Evolutionary conservation across 257 asterid species (phyloP), one percentile per base, ranked within the genome.

Genomic region (Solanum dulcamara): DNA sequence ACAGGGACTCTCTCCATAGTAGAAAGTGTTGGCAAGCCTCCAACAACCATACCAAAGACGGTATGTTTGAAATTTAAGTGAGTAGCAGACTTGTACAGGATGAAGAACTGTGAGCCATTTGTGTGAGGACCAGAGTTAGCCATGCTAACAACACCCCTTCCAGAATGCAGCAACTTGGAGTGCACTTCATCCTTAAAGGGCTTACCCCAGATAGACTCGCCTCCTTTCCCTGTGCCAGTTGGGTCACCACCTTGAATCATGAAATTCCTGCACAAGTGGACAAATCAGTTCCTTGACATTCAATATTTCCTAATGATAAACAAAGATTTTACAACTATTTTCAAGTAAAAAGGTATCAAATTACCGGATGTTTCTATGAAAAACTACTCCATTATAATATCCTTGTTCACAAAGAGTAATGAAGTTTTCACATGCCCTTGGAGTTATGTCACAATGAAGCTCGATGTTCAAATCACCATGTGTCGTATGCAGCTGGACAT

Each of bases 241-340:
- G 98, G 98, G 90, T 97, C 99, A 74, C 98, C 99, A 38, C 99
- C 99, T 92, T 97, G 98, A 89, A 97, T 92, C 98, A 95, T 95
- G 88, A 95, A 97, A 91, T 97, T 97, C 89, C 99, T 95, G 88
- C 90, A 88, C 26, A 86, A 81, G 53, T 64, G 66, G 14, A 77
- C 60, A 87, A 80, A 84, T 48, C 13, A 48, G 81, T 32, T 67
- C 35, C 80, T 68, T 59, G 48, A 75, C 70, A 83, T 50, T 64
- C 53, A 60, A 80, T 46, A 81, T 42, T 77, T n/a, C 59, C 38
- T 70, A 70, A 37, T 60, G 70, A 42, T 40, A 55, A 75, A 26
- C 44, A 62, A 35, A 62, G 55, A 53, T 44, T 32, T n/a, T 11
- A 53, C 42, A 55, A 37, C 55, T 12, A n/a, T 18, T 33, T 74